Evolutionary conservation across 1,139 yeast species (phyloP).

Genomic region (Yamadazyma sp.): DNA sequence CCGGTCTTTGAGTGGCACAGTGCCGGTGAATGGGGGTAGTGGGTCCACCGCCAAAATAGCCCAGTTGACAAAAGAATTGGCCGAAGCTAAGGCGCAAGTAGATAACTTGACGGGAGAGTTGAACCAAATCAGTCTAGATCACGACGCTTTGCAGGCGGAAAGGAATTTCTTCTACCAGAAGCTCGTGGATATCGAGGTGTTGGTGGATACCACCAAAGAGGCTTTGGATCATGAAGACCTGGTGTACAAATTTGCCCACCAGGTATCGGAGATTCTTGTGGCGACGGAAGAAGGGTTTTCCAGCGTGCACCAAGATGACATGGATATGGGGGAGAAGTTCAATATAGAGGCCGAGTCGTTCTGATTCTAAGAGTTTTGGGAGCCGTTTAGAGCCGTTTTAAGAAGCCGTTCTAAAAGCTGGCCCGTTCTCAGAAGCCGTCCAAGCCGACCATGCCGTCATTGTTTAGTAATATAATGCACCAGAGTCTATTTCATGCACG

Average conservation of each 20-base stretch:
- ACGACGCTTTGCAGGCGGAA: constrained; percentile 68
- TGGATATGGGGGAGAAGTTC: constrained; percentile 8
- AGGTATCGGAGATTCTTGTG: constrained; percentile 8
- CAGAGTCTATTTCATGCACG: too few relatives aligned
- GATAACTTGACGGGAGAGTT: constrained; percentile 48
- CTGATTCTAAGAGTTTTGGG: constrained; percentile 2
- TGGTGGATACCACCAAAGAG: constrained; percentile 67
- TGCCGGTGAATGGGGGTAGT: constrained; percentile 1
- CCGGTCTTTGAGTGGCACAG: background rate
- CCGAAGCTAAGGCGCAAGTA: constrained; percentile 33
- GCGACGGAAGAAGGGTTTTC: constrained; percentile 12
- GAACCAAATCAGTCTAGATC: constrained; percentile 50
- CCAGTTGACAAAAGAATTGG: constrained; percentile 21
- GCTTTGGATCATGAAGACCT: constrained; percentile 14
- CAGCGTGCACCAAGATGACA: constrained; percentile 5
- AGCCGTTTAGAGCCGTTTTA: too few relatives aligned
- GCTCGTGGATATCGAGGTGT: constrained; percentile 81
- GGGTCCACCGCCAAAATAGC: constrained; percentile 17
- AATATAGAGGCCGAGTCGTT: constrained; percentile 17
- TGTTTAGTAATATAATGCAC: too few relatives aligned
- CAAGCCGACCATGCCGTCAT: too few relatives aligned
- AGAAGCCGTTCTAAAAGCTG: too few relatives aligned
- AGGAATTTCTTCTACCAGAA: constrained; percentile 89
- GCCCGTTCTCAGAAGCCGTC: background rate
- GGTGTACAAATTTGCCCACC: constrained; percentile 9